Conservation (phyloP, 2,329 filamentous ascomycete species). For the Zymoseptoria passerinii region DNA sequence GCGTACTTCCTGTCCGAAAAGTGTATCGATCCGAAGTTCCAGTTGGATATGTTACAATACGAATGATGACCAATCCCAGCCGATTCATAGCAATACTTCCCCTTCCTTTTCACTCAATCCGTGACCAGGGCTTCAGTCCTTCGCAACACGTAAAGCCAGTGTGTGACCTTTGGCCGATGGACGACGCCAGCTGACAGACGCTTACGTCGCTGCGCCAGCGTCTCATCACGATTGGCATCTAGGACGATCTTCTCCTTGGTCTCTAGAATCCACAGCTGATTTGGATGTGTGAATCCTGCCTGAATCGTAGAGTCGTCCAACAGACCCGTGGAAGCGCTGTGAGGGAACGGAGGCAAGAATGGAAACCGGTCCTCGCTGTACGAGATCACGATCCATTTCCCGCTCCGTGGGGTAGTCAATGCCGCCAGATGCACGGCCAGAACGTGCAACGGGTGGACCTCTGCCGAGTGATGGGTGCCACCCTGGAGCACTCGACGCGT, state of each 20-base stretch:
- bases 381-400: constrained; percentile 33
- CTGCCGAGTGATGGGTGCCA: constrained; percentile 10
- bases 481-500: constrained; percentile 10
- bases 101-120: constrained; percentile 7
- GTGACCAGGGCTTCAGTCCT: constrained; percentile 25
- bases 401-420: constrained; percentile 28
- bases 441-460: constrained; percentile 32
- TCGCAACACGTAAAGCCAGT: constrained; percentile 35
- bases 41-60: background rate
- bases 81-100: background rate
- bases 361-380: constrained; percentile 35
- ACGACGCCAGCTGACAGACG: constrained; percentile 14
- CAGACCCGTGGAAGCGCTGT: constrained; percentile 17
- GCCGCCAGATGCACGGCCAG: constrained; percentile 35
- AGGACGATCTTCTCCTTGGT: constrained; percentile 25
- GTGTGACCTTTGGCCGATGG: constrained; percentile 30
- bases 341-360: constrained; percentile 24
- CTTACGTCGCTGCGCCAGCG: constrained; percentile 21
- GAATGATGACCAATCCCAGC: background rate
- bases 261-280: constrained; percentile 31
- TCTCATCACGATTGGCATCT: constrained; percentile 14
- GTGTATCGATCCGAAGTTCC: too few relatives aligned
- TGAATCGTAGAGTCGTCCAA: constrained; percentile 21
- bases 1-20: too few relatives aligned
- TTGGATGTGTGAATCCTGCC: constrained; percentile 32